A percentile compares a stretch with the other conserved stretches of the same genome.
These are phyloP conservation scores for Periconia macrospinosa DNA, from an alignment of 2,329 filamentous ascomycete genomes.

Conservation along the genomic window DNA sequence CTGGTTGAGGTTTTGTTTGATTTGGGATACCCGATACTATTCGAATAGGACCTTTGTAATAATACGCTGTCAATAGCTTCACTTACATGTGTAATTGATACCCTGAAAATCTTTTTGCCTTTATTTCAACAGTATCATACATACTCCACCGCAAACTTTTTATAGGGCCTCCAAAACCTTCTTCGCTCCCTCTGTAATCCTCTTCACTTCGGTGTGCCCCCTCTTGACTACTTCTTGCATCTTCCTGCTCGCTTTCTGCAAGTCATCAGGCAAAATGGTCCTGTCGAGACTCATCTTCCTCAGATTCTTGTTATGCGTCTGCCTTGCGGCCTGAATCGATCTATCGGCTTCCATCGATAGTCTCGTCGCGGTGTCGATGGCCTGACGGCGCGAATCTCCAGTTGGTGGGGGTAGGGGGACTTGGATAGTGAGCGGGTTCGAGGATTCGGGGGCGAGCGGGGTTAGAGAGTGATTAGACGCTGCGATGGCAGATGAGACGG, in stretches of 20 bases:
- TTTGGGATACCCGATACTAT: not conserved
- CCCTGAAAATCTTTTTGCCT: not conserved
- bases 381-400: slow-evolving; percentile 54
- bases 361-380: slow-evolving; percentile 44
- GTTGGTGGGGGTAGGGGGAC: slow-evolving; percentile 61
- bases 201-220: slow-evolving; percentile 51
- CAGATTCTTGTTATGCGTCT: slow-evolving; percentile 53
- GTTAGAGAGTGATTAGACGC: slow-evolving; percentile 53
- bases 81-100: not conserved
- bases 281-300: slow-evolving; percentile 47
- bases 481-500: slow-evolving; percentile 57
- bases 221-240: slow-evolving; percentile 58
- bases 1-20: too few relatives aligned
- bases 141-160: not conserved
- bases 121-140: not conserved
- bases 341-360: slow-evolving; percentile 47
- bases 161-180: slow-evolving; percentile 47
- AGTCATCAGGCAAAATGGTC: slow-evolving; percentile 50
- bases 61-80: not conserved
- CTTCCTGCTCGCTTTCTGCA: slow-evolving; percentile 50
- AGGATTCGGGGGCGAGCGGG: slow-evolving; percentile 53
- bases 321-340: slow-evolving; percentile 47
- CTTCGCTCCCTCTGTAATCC: slow-evolving; percentile 52
- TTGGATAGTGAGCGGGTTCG: slow-evolving; percentile 55
- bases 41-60: not conserved